Percentiles rank a stretch among this genome's conserved stretches.
phyloP scores from a whole-genome alignment of 768 basidiomycete species.

The Leccinellum luteum region DNA sequence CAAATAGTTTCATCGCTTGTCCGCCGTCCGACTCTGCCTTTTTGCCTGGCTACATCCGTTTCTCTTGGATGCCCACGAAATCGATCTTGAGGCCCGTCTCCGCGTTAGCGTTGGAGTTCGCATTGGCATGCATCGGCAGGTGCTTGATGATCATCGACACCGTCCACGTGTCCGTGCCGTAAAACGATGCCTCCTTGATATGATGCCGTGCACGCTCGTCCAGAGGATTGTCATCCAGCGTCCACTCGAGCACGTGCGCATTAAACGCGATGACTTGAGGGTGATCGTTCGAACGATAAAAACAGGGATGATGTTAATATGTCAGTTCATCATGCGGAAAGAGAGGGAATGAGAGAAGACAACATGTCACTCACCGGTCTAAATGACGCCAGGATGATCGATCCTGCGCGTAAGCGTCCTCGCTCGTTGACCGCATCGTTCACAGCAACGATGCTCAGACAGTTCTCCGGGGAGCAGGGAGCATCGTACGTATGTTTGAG shows the following conservation, averaged over 20 bases:
- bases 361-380: conserved; percentile 82
- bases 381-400: conserved; percentile 78
- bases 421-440: conserved; percentile 53
- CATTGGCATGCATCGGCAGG: conserved; percentile 18
- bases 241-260: no score
- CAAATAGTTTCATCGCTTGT: conserved; percentile 70
- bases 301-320: no score
- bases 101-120: no score
- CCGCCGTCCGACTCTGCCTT: conserved; percentile 45
- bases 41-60: conserved; percentile 82
- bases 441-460: conserved; percentile 55
- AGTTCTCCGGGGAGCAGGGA: conserved; percentile 40
- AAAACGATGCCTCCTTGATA: conserved; percentile 88
- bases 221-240: conserved; percentile 75
- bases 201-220: conserved; percentile 76
- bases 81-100: conserved; percentile 54
- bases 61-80: conserved; percentile 81
- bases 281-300: no score
- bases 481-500: conserved; percentile 48
- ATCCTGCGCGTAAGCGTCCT: conserved; percentile 68
- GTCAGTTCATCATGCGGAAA: no score
- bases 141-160: conserved; percentile 71
- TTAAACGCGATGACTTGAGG: conserved; percentile 78
- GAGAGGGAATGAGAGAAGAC: no score
- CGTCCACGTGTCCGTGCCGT: conserved; percentile 69